Evolutionary conservation across 2,329 filamentous ascomycete species (phyloP), one percentile per base, ranked within the genome.

Genomic region (Dothideomycetidae sp.): DNA sequence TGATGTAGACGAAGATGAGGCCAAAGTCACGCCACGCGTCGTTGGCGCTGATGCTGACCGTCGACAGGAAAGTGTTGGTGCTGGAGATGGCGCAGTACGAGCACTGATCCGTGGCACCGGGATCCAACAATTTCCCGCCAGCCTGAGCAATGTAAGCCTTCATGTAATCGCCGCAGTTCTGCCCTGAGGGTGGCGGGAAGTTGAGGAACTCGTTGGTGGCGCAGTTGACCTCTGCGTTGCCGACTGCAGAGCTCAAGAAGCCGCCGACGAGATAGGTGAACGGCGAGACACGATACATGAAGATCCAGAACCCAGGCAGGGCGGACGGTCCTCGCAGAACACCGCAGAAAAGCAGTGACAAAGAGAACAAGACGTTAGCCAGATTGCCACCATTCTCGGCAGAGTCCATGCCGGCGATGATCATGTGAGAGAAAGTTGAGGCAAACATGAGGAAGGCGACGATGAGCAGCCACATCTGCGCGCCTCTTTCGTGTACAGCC

Each of bases 231-330:
- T 59, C 33, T 0, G 72, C 73, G 48, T 79, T 76, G 29, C 80
- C 79, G 4, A 93, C 61, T 3, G 73, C 81, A 0, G 71, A 71
- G 0, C 77, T 69, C 0, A 88, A 56, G 61, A 93, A 75, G 14
- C 76, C 81, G 7, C 70, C 69, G 16, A 88, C 73, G 11, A 90
- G 62, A 54, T 93, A 93, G 0, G 80, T 86, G 48, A 93, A 81
- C 0, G 85, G 84, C 0, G 78, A 84, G 33, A 85, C 61, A 32
- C 79, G 73, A 58, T 88, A 88, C 75, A 85, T 81, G 64, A 81
- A 82, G 46, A 75, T 73, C 80, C 81, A 88, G 67, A 86, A 85
- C 4, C 71, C 62, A 0, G 81, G 80, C 21, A 88, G 68, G 2
- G 60, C 56, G 2, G 60, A 56, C 0, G 78, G 77, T 4, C 63